Conservation (phyloP, 2,329 filamentous ascomycete genomes). For the Aotearoamyces nothofagi region DNA sequence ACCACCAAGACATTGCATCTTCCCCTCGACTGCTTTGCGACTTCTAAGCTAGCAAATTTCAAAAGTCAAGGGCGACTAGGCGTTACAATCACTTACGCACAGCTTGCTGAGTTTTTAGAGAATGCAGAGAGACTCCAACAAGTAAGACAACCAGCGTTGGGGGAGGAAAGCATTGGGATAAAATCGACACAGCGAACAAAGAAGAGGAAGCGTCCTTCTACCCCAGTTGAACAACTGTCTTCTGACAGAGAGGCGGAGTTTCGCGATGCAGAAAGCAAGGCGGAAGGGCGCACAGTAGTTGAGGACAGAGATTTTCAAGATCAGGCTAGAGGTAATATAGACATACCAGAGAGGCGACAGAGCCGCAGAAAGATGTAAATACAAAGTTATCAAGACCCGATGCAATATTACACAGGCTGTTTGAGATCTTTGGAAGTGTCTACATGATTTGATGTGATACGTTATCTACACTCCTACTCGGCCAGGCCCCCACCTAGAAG, state of each 20-base stretch:
- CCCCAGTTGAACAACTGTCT: conserved; percentile 5
- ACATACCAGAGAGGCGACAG: conserved; percentile 4
- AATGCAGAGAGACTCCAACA: conserved; percentile 7
- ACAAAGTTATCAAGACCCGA: conserved; percentile 4
- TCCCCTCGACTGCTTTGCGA: conserved; percentile 4
- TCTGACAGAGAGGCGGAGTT: conserved; percentile 6
- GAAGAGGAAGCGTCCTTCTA: conserved; percentile 7
- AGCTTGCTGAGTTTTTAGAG: conserved; percentile 8
- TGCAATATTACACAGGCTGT: background rate
- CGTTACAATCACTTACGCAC: conserved; percentile 3
- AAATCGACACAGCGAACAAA: conserved; percentile 6
- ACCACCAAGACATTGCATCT: conserved; percentile 4
- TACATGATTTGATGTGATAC: background rate
- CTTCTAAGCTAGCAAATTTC: conserved; percentile 1
- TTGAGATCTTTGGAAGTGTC: background rate
- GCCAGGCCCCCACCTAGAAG: conserved; percentile 1
- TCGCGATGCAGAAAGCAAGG: conserved; percentile 7
- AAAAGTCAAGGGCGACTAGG: background rate
- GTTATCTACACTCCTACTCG: conserved; percentile 1
- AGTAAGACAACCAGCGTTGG: conserved; percentile 5
- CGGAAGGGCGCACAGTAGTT: conserved; percentile 5
- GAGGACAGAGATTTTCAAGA: conserved; percentile 6
- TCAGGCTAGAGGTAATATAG: conserved; percentile 3
- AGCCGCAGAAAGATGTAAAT: conserved; percentile 4
- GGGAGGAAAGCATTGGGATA: conserved; percentile 5